phyloP scores from a whole-genome alignment of 2,329 filamentous ascomycete genomes.

The Calonectria montana region DNA sequence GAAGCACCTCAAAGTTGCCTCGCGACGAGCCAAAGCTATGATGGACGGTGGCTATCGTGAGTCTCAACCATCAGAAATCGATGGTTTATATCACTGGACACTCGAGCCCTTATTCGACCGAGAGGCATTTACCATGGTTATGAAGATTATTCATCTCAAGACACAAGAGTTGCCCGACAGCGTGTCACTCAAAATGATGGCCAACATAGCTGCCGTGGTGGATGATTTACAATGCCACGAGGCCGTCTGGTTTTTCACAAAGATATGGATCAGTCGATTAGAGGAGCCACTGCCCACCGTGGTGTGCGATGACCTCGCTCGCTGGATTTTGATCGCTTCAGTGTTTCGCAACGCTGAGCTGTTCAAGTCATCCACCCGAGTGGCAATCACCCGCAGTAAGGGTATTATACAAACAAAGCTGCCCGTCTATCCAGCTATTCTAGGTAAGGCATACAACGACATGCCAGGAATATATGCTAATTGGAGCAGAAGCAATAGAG shows the following conservation, averaged over 20 bases:
- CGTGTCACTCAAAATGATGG: neutral
- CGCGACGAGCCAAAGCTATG: neutral
- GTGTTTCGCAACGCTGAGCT: neutral
- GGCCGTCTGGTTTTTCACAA: slow-evolving; percentile 1
- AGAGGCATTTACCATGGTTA: neutral
- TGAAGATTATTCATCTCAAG: slow-evolving; percentile 4
- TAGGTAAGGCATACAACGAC: neutral
- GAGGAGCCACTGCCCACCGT: neutral
- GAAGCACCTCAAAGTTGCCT: neutral
- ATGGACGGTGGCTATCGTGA: neutral
- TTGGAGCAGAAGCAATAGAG: neutral
- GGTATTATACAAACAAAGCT: neutral
- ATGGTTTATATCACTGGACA: neutral
- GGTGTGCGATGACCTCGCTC: neutral
- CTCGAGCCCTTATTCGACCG: neutral
- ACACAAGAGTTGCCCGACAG: neutral
- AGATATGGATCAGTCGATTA: neutral
- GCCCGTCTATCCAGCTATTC: neutral
- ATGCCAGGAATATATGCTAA: neutral
- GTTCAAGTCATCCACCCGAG: neutral
- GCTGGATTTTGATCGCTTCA: neutral
- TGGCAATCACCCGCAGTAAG: neutral
- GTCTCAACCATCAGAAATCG: neutral
- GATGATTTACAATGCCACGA: slow-evolving; percentile 8
- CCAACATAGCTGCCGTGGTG: neutral